phyloP scores from a whole-genome alignment of 805 yeast species.

The Yarrowia alimentaria region DNA sequence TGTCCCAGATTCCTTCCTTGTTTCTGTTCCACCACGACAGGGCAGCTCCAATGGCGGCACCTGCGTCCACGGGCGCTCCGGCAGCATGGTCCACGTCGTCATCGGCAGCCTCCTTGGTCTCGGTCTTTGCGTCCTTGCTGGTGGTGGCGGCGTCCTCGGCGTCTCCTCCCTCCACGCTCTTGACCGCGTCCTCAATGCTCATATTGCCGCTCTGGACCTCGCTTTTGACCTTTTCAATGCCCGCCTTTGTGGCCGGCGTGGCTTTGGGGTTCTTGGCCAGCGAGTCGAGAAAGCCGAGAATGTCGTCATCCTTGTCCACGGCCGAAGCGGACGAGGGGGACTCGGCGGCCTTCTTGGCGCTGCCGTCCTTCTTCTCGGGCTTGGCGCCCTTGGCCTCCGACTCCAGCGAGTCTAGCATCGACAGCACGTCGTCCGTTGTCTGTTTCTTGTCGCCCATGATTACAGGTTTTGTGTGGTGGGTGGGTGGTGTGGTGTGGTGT shows the following conservation, averaged over 20 bases:
- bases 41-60: slow-evolving; percentile 39
- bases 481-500: slow-evolving; percentile 1
- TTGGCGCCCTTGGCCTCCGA: slow-evolving; percentile 32
- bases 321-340: too few relatives aligned
- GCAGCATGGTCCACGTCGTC: slow-evolving; percentile 3
- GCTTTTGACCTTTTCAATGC: slow-evolving; percentile 13
- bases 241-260: slow-evolving; percentile 10
- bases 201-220: slow-evolving; percentile 24
- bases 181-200: slow-evolving; percentile 14
- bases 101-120: slow-evolving; percentile 1
- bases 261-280: slow-evolving; percentile 36
- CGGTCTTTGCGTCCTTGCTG: background rate
- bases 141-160: too few relatives aligned
- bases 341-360: slow-evolving; percentile 29
- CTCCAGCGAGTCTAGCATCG: slow-evolving; percentile 43
- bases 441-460: slow-evolving; percentile 27
- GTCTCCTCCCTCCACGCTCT: slow-evolving; percentile 6
- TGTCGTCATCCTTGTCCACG: slow-evolving; percentile 43
- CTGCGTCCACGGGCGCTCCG: slow-evolving; percentile 7
- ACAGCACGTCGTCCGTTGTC: slow-evolving; percentile 42
- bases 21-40: slow-evolving; percentile 42
- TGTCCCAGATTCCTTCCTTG: slow-evolving; percentile 45
- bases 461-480: background rate
- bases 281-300: slow-evolving; percentile 46
- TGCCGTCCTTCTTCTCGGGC: slow-evolving; percentile 31